These are phyloP conservation scores for Ophiocordyceps camponoti-saundersi DNA, from an alignment of 2,329 filamentous ascomycete species.

Conservation along the genomic window DNA sequence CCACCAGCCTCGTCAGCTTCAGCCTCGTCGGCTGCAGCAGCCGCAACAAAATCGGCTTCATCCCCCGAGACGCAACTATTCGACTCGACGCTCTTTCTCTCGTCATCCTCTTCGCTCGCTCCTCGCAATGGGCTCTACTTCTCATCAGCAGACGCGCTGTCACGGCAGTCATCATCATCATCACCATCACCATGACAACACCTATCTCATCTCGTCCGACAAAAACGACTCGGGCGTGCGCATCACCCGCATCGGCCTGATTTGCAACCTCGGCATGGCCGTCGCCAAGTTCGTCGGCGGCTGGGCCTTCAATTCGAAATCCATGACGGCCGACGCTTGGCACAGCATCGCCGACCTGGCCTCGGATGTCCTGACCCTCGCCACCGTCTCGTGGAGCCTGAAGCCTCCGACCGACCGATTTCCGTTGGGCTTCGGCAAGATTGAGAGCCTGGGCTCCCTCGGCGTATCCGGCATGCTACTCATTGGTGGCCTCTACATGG, in stretches of 20 bases:
- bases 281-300: constrained; percentile 84
- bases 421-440: constrained; percentile 85
- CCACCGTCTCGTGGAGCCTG: constrained; percentile 85
- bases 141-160: constrained; percentile 17
- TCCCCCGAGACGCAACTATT: constrained; percentile 1
- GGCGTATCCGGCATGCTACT: constrained; percentile 87
- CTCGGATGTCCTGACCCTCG: constrained; percentile 84
- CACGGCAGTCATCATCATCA: constrained; percentile 26
- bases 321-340: constrained; percentile 83
- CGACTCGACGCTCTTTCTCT: constrained; percentile 6
- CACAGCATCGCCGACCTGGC: constrained; percentile 91
- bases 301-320: constrained; percentile 87
- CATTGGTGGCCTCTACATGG: constrained; percentile 83
- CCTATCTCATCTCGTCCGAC: constrained; percentile 80
- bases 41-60: neutral
- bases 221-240: constrained; percentile 52
- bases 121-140: constrained; percentile 12
- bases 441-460: constrained; percentile 88
- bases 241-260: constrained; percentile 38
- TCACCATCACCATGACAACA: constrained; percentile 73
- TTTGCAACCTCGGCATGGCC: constrained; percentile 90
- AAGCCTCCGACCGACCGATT: constrained; percentile 71
- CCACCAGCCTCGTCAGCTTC: neutral
- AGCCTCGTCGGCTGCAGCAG: neutral
- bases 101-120: constrained; percentile 7